Conservation (phyloP, 2,329 filamentous ascomycete species). For the Hymenoscyphus albidus region DNA sequence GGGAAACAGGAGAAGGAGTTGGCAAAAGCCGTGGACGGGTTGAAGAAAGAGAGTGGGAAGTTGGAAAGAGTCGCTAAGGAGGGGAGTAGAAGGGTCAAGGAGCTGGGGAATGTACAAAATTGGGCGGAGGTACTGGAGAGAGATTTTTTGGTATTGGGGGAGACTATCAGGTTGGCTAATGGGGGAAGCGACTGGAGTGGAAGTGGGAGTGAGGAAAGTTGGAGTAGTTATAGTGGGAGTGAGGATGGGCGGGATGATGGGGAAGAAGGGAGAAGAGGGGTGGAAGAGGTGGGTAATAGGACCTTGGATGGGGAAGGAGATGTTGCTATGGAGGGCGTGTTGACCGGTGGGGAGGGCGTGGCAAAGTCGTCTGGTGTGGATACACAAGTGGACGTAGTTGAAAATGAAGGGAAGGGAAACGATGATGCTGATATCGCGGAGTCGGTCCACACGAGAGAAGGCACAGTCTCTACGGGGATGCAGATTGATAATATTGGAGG, state of each 20-base stretch:
- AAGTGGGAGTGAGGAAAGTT: conserved; percentile 34
- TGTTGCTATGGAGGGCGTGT: conserved; percentile 18
- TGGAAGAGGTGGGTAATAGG: conserved; percentile 7
- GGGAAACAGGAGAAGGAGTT: conserved; percentile 65
- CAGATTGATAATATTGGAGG: conserved; percentile 16
- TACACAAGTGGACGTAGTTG: not conserved
- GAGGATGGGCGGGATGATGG: conserved; percentile 9
- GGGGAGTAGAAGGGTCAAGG: conserved; percentile 65
- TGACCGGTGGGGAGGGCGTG: not conserved
- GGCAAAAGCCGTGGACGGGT: conserved; percentile 52
- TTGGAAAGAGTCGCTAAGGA: conserved; percentile 60
- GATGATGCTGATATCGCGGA: conserved; percentile 12
- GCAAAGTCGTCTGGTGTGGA: not conserved
- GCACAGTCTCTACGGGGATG: not conserved
- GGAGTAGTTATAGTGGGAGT: conserved; percentile 18
- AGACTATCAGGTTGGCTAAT: conserved; percentile 57
- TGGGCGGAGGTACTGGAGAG: conserved; percentile 80
- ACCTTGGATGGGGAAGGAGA: conserved; percentile 18
- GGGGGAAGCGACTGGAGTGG: conserved; percentile 26
- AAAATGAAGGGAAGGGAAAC: conserved; percentile 18
- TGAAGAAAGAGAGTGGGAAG: conserved; percentile 62
- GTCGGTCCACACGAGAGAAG: not conserved
- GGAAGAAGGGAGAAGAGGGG: conserved; percentile 3
- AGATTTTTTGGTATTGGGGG: conserved; percentile 60
- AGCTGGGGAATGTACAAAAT: conserved; percentile 78